Conservation (phyloP, 148 eudicot species). For the Vaccinium darrowii region DNA sequence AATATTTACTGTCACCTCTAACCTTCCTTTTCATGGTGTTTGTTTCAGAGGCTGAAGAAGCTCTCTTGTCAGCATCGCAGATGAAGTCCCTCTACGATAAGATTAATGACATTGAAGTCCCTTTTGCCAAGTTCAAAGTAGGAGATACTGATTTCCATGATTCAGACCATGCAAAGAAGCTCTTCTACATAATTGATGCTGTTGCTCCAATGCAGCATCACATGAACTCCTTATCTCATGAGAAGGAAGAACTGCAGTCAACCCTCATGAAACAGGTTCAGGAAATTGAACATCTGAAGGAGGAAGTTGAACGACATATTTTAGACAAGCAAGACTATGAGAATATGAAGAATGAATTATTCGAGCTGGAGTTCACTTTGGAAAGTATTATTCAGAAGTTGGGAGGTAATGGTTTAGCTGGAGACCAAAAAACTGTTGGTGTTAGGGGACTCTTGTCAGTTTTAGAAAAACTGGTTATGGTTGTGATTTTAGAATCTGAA, state of each 20-base stretch:
- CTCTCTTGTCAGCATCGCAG: constrained; percentile 52
- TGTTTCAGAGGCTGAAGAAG: constrained; percentile 59
- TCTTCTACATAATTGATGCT: constrained; percentile 54
- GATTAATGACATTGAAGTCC: constrained; percentile 48
- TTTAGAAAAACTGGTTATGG: constrained; percentile 66
- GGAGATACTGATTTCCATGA: constrained; percentile 42
- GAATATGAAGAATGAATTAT: constrained; percentile 39
- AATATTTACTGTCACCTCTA: constrained; percentile 17
- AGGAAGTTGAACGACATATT: constrained; percentile 37
- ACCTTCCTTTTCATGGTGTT: constrained; percentile 16
- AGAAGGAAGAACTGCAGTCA: constrained; percentile 58
- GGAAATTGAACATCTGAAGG: constrained; percentile 58
- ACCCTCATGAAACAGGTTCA: constrained; percentile 43
- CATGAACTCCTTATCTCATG: constrained; percentile 43
- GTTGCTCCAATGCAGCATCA: constrained; percentile 46
- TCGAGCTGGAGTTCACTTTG: constrained; percentile 48
- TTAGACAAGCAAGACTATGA: constrained; percentile 41
- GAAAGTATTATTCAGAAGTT: constrained; percentile 56
- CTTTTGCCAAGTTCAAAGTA: constrained; percentile 31
- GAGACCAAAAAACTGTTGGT: constrained; percentile 37
- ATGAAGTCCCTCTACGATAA: constrained; percentile 54
- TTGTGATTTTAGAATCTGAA: constrained; percentile 51
- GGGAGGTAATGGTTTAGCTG: constrained; percentile 41
- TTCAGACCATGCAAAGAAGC: constrained; percentile 54
- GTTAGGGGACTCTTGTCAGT: constrained; percentile 43